Base-by-base conservation (phyloP, 164 flowering plant genomes). In the Macadamia tetraphylla region DNA sequence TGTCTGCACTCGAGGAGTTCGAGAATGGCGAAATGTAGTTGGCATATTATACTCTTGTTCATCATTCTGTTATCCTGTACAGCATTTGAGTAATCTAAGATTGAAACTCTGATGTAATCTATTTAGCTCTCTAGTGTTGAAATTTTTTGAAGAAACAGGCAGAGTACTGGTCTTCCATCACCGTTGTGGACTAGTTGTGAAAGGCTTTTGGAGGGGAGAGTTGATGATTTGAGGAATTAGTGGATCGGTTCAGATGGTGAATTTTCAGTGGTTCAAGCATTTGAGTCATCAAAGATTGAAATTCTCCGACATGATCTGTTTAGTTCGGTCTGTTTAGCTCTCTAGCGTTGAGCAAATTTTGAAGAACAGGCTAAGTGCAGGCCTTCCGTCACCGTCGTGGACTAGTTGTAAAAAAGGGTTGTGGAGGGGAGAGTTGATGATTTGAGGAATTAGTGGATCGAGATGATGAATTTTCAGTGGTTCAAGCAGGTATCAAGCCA, bases 391-490 rank as follows among this genome's bases (percentile, higher is more conserved):
- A 14, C 72, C 12, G 29, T 35, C 40, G 40, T 35, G 69, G 62
- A 60, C 48, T 35, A n/a, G 42, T 12, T 56, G 10, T 29, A 44
- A 42, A 44, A 42, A 12, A 35, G 64, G 15, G 15, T 68, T 9
- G 3, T 11, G 31, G 44, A 14, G 52, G 58, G 56, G 51, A 31
- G 67, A 23, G 71, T 65, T 74, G 65, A 70, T 69, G 78, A 64
- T 46, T 46, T 46, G 3, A 46, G 51, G 13, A 11, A 46, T 4
- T 69, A 58, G 53, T 44, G 13, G 65, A 43, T 56, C 29, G 14
- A 35, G 61, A 85, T 85, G 88, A 90, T 81, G 87, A 86, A 80
- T 70, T 80, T 84, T 31, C 55, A 70, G 67, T 85, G 86, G 84
- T 77, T 85, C 35, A 84, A 79, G 79, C 81, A 81, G 75, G 85